These are phyloP conservation scores for Chytriomyces confervae DNA, from an alignment of 192 early-diverging fungal species.

Conservation along the genomic window DNA sequence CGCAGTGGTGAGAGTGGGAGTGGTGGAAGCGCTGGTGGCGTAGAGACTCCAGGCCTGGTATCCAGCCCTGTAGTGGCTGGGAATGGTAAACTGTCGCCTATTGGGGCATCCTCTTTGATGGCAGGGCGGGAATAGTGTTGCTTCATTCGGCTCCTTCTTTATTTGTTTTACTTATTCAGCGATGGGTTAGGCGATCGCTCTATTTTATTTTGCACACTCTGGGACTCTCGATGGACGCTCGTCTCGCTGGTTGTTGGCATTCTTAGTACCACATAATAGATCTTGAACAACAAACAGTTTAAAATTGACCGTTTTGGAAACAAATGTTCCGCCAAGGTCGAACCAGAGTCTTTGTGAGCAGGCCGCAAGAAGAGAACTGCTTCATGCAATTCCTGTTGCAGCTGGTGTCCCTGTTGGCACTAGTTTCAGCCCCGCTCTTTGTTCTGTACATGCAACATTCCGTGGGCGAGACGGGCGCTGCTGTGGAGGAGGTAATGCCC, in stretches of 20 bases:
- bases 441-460: constrained; percentile 22
- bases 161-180: too few species aligned
- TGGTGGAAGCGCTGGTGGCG: background rate
- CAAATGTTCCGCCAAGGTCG: constrained; percentile 20
- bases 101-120: background rate
- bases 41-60: background rate
- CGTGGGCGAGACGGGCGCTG: background rate
- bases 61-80: too few species aligned
- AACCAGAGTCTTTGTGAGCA: background rate
- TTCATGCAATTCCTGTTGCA: constrained; percentile 12
- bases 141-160: background rate
- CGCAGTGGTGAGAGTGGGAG: background rate
- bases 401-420: background rate
- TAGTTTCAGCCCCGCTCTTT: constrained; percentile 14
- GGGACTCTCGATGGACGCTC: too few species aligned
- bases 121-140: background rate
- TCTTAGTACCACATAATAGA: too few species aligned
- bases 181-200: too few species aligned
- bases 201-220: too few species aligned
- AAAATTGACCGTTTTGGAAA: background rate
- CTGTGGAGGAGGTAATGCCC: constrained; percentile 19
- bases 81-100: background rate
- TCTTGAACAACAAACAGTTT: too few species aligned
- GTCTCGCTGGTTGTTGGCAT: too few species aligned
- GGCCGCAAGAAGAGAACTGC: background rate